Evolutionary conservation across 768 basidiomycete genomes (phyloP), one percentile per base, ranked within the genome.

Genomic region (Agrocybe pediades): DNA sequence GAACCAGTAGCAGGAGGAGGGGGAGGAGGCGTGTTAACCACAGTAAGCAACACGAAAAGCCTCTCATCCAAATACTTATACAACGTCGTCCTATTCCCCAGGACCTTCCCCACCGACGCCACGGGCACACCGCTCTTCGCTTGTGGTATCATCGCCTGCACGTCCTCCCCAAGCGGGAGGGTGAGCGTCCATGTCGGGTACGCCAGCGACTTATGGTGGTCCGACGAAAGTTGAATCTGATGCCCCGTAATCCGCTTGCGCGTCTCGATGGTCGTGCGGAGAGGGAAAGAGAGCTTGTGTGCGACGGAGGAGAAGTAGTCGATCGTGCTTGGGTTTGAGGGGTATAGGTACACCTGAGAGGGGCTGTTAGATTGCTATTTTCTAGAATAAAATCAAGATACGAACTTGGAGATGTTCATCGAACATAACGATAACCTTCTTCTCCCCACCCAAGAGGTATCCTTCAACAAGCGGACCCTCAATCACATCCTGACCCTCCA

Each of bases 51-150:
- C 7, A 83, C 81, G 45, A 87, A 76, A 27, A 95, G 61, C 60
- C 92, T 85, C 7, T 88, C 88, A 66, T 96, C 96, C 55, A 98
- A 79, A 64, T 97, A 96, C 72, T 98, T 98, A 78, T 97, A 96
- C 53, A 98, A 68, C 26, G 94, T 95, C 30, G 84, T 86, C 49
- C 94, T 84, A 68, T 95, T 88, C 2, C 91, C 95, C 3, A 92
- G 74, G 3, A 96, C 93, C 62, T 86, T 86, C 3, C 95, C 96
- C 25, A 88, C 70, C 1, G 86, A 89, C 0, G 95, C 93, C 27
- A 92, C 73, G 0, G 84, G 81, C 51, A 77, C 78, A 54, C 74
- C 62, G 9, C 15, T 26, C 2, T 5, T 19, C 9, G 74, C 58
- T 24, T 79, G 78, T 36, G 75, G 72, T 20, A 86, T 67, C 53